phyloP scores from a whole-genome alignment of 1,284 basidiomycete genomes.

The Sparassis latifolia region DNA sequence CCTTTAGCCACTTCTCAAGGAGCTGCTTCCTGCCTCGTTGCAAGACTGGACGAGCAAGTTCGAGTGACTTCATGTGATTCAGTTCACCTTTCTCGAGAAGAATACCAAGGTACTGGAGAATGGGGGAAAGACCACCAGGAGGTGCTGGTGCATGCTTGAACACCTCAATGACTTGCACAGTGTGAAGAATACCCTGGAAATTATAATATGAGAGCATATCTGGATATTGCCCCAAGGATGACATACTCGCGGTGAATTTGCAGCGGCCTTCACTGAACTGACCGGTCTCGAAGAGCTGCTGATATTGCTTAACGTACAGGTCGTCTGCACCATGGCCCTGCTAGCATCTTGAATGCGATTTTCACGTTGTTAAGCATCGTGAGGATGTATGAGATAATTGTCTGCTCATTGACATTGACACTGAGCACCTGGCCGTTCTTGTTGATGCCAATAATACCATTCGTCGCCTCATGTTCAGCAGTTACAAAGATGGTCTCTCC shows the following conservation, averaged over 20 bases:
- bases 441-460: slow-evolving; percentile 99
- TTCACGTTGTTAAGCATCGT: slow-evolving; percentile 95
- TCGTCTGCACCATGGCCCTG: slow-evolving; percentile 96
- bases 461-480: slow-evolving; percentile 88
- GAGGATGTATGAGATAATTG: slow-evolving; percentile 93
- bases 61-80: slow-evolving; percentile 94
- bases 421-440: slow-evolving; percentile 98
- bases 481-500: slow-evolving; percentile 99
- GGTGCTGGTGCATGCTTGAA: slow-evolving; percentile 95
- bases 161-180: slow-evolving; percentile 92
- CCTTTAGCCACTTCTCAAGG: slow-evolving; percentile 99
- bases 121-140: slow-evolving; percentile 90
- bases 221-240: neutral
- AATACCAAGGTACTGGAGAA: slow-evolving; percentile 98
- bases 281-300: slow-evolving; percentile 85
- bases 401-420: slow-evolving; percentile 95
- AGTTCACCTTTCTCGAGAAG: slow-evolving; percentile 96
- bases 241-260: slow-evolving; percentile 87
- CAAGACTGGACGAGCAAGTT: slow-evolving; percentile 93
- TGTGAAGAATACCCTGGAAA: slow-evolving; percentile 86
- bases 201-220: slow-evolving; percentile 1
- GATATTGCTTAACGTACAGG: slow-evolving; percentile 94
- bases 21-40: slow-evolving; percentile 97
- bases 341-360: slow-evolving; percentile 96
- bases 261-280: slow-evolving; percentile 92